Base-by-base conservation (phyloP, 257 asterid genomes). In the Plantago major region DNA sequence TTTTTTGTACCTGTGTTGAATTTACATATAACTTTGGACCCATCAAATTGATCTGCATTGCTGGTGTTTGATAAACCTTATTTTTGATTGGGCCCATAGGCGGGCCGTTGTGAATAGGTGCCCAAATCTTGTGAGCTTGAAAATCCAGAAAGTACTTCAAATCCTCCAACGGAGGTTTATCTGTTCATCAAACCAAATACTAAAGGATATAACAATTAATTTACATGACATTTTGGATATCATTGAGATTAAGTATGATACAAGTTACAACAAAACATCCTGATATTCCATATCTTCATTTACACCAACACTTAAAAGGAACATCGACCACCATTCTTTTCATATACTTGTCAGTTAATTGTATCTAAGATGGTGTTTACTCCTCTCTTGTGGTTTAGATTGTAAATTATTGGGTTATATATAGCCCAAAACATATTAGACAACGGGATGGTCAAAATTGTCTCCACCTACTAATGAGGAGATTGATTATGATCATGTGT, bases 131-230 rank as follows among this genome's bases (percentile, higher is more conserved):
- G 28, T 88, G 96, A 57, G 81, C 71, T 68, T 90, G 97, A 47
- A 90, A 90, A 65, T 90, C 97, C 82, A 90, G 65, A 63, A 90
- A 90, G 65, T 85, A 84, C 67, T 82, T 81, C 26, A 89, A 43
- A 67, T 90, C 97, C 12, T 71, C 80, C 47, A 90, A 75, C 0
- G 96, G 95, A n/a, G 99, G 99, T 69, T 92, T 89, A 42, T 92
- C 98, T 91, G 90, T 19, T 37, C 33, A 26, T 11, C 38, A 17
- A 51, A 3, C n/a, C 57, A 51, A 51, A 19, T 17, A 28, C 19
- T 26, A 22, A 22, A 22, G 26, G 26, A 16, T 26, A 10, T 10
- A 26, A 9, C 10, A 19, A 15, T 40, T 26, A 19, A 11, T 53
- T 53, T 53, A 33, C 40, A 33, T 33, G 40, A 4, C 40, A 33